These are phyloP conservation scores for Bullera alba DNA, from an alignment of 768 basidiomycete genomes.

Conservation along the genomic window DNA sequence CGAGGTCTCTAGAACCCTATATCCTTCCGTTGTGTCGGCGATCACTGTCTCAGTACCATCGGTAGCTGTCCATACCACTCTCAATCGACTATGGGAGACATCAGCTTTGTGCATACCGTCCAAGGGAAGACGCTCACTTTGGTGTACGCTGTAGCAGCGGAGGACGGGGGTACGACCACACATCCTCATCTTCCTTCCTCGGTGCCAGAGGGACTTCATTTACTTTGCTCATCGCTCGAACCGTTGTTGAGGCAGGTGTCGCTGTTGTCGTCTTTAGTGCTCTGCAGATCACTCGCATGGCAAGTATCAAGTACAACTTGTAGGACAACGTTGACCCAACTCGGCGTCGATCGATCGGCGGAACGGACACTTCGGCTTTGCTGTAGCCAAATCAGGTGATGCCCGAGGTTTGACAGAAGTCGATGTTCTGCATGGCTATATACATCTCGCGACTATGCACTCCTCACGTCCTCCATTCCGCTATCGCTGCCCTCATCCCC, in stretches of 20 bases:
- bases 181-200: slow-evolving; percentile 34
- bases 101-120: too few species aligned
- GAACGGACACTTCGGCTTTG: not conserved
- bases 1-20: slow-evolving; percentile 42
- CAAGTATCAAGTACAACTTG: not conserved
- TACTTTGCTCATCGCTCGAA: not conserved
- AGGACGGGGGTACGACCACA: slow-evolving; percentile 44
- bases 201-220: slow-evolving; percentile 17
- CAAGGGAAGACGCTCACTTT: slow-evolving; percentile 10
- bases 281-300: not conserved
- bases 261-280: too few species aligned
- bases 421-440: not conserved
- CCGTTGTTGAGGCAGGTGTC: not conserved
- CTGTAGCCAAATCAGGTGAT: too few species aligned
- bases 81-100: slow-evolving; percentile 19
- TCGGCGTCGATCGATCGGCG: not conserved
- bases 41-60: slow-evolving; percentile 29
- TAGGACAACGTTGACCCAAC: not conserved
- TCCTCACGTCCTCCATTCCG: not conserved
- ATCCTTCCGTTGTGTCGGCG: slow-evolving; percentile 34
- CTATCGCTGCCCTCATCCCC: not conserved
- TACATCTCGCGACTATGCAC: not conserved
- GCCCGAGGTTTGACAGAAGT: too few species aligned
- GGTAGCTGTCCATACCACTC: slow-evolving; percentile 23
- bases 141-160: slow-evolving; percentile 30